These are phyloP conservation scores for Lepidopterella palustris DNA, from an alignment of 495 filamentous ascomycete species.

Conservation along the genomic window DNA sequence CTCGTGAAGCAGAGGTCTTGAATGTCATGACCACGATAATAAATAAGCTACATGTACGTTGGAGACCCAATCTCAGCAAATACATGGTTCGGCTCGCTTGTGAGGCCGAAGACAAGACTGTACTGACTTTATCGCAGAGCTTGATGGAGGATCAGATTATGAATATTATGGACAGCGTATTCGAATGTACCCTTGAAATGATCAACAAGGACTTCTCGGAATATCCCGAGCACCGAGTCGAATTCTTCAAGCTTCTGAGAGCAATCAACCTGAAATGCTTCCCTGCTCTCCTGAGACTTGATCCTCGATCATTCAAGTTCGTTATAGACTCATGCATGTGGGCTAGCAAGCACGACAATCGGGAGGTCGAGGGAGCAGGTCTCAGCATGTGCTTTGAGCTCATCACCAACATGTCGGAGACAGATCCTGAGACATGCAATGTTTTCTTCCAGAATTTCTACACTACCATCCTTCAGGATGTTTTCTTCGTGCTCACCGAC, in stretches of 20 bases:
- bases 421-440: constrained; percentile 74
- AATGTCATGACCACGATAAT: constrained; percentile 98
- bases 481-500: constrained; percentile 97
- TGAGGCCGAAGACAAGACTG: constrained; percentile 5
- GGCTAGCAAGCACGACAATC: constrained; percentile 99
- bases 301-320: constrained; percentile 95
- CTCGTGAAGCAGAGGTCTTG: constrained; percentile 91
- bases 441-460: constrained; percentile 98
- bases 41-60: constrained; percentile 85
- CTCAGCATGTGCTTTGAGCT: constrained; percentile 98
- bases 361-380: constrained; percentile 95
- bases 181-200: constrained; percentile 98
- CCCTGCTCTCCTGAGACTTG: constrained; percentile 82
- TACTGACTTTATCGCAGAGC: constrained; percentile 48
- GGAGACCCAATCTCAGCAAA: constrained; percentile 41
- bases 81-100: constrained; percentile 35
- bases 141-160: constrained; percentile 98
- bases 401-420: constrained; percentile 94
- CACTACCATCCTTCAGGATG: constrained; percentile 88
- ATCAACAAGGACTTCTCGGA: constrained; percentile 99
- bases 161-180: constrained; percentile 95
- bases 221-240: constrained; percentile 94
- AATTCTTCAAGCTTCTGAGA: constrained; percentile 94
- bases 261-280: constrained; percentile 97
- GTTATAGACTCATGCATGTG: constrained; percentile 99